A percentile compares a stretch with the other conserved stretches of the same genome.
Conservation (phyloP, 805 yeast species). For the Yarrowia deformans region DNA sequence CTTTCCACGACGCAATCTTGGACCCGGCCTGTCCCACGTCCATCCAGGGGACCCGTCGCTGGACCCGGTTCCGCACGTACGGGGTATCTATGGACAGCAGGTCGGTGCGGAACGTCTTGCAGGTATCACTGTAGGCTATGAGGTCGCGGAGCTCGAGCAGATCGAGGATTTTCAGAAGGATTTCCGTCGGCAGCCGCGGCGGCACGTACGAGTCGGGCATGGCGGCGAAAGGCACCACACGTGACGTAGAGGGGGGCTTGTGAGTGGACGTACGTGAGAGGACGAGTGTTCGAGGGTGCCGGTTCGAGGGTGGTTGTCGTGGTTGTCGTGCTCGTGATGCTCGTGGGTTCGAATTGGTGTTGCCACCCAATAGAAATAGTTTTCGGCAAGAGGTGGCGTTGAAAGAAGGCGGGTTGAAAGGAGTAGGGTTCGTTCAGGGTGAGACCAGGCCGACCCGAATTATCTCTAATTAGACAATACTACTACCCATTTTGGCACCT, state of each 20-base stretch:
- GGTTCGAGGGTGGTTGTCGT: no score
- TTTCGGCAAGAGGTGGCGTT: no score
- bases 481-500: no score
- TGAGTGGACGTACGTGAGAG: no score
- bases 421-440: no score
- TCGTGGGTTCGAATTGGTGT: background rate
- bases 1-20: background rate
- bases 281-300: no score
- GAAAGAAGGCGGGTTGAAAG: no score
- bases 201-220: background rate
- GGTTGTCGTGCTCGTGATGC: background rate
- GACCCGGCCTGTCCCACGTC: slow-evolving; percentile 1
- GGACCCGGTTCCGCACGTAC: slow-evolving; percentile 13
- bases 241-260: no score
- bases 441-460: no score
- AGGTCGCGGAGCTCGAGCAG: slow-evolving; percentile 23
- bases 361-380: no score
- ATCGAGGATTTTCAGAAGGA: slow-evolving; percentile 10
- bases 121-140: slow-evolving; percentile 6
- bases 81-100: slow-evolving; percentile 20
- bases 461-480: no score
- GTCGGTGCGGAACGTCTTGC: slow-evolving; percentile 7
- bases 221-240: no score
- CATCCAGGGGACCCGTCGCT: slow-evolving; percentile 24
- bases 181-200: slow-evolving; percentile 16